phyloP scores from a whole-genome alignment of 176 grass and related monocot species.

The Pharus latifolius region DNA sequence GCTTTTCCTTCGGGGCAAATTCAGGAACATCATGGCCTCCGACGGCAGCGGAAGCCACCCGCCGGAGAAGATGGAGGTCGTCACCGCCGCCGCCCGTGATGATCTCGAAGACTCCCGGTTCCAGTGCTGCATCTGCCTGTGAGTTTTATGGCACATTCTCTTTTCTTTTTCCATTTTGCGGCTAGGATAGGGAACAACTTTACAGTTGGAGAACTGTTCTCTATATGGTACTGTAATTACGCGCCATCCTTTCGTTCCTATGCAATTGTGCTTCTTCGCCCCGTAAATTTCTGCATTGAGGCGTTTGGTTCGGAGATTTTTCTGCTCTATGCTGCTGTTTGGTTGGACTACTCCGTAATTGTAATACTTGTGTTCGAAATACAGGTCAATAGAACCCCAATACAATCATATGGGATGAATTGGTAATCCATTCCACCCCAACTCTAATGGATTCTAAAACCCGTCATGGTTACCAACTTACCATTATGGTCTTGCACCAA shows the following conservation, averaged over 20 bases:
- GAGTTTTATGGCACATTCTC: constrained; percentile 14
- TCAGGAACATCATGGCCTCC: constrained; percentile 26
- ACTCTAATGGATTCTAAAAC: too few species aligned
- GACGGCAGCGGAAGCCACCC: not conserved
- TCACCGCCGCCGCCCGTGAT: not conserved
- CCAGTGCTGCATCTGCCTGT: constrained; percentile 89
- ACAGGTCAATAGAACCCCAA: too few species aligned
- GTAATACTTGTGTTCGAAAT: too few species aligned
- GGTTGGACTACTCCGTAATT: too few species aligned
- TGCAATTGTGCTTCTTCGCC: not conserved
- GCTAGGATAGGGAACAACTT: not conserved
- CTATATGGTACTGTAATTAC: not conserved
- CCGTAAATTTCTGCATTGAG: not conserved
- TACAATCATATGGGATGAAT: too few species aligned
- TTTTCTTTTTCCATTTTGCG: not conserved
- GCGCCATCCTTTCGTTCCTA: not conserved
- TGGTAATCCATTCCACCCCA: too few species aligned
- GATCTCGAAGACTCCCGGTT: constrained; percentile 30
- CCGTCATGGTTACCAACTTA: too few species aligned
- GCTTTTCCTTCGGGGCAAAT: too few species aligned
- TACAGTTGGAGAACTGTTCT: not conserved
- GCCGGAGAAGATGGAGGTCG: not conserved
- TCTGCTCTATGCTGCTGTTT: too few species aligned
- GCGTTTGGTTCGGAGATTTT: not conserved
- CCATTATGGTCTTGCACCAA: too few species aligned